Conservation (phyloP, 768 basidiomycete species). For the Lentinula raphanica region DNA sequence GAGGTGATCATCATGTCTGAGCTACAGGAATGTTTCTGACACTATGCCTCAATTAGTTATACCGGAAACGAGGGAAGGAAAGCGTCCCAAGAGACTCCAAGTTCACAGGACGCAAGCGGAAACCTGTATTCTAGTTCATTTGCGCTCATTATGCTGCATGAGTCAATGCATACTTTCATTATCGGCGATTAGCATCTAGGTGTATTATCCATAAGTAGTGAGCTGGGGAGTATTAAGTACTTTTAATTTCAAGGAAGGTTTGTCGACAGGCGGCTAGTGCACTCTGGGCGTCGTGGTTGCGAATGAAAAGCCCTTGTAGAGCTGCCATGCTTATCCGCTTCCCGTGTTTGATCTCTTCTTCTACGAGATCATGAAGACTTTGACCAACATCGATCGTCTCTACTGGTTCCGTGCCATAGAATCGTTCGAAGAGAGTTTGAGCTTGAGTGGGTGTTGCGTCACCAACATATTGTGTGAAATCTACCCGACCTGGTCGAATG, state of each 20-base stretch:
- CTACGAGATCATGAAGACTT: slow-evolving; percentile 49
- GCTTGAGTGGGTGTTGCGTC: slow-evolving; percentile 85
- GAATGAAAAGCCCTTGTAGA: slow-evolving; percentile 92
- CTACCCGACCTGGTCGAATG: slow-evolving; percentile 93
- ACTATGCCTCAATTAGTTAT: slow-evolving; percentile 46
- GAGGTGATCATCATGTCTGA: slow-evolving; percentile 47
- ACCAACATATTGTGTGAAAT: slow-evolving; percentile 76
- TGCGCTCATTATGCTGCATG: slow-evolving; percentile 9
- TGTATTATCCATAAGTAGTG: neutral
- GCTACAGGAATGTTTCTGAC: slow-evolving; percentile 6
- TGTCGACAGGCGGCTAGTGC: slow-evolving; percentile 49
- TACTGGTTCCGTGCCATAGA: slow-evolving; percentile 53
- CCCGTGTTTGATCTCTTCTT: slow-evolving; percentile 44
- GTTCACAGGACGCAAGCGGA: slow-evolving; percentile 90
- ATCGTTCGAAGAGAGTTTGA: slow-evolving; percentile 68
- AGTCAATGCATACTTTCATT: neutral
- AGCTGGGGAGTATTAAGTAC: slow-evolving; percentile 4
- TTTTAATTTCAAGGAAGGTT: slow-evolving; percentile 1
- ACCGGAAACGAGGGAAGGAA: slow-evolving; percentile 81
- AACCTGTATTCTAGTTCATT: slow-evolving; percentile 59
- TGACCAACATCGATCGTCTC: slow-evolving; percentile 41
- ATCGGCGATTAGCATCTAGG: neutral
- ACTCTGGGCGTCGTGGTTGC: slow-evolving; percentile 46
- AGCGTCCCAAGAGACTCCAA: slow-evolving; percentile 81
- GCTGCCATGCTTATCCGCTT: slow-evolving; percentile 89